Base-by-base conservation (phyloP, 2,329 filamentous ascomycete genomes). In the Macrophomina pseudophaseolina region DNA sequence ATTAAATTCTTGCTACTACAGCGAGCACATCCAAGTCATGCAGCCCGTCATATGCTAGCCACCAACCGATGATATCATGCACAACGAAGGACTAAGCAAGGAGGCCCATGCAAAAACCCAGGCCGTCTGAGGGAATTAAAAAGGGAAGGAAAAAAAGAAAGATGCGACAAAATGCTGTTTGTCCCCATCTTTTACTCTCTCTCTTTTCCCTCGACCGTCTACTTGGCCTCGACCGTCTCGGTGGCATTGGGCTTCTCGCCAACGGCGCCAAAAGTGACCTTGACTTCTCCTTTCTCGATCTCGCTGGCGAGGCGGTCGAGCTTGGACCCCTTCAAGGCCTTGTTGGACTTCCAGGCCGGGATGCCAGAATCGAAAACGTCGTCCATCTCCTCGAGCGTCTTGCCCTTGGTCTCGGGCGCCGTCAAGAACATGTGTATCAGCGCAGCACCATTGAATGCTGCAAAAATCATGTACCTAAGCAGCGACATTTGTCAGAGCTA, bases 271-370 rank as follows among this genome's bases (percentile, higher is more conserved):
- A 59, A 44, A 14, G 56, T 58, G 64, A 70, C 67, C 62, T 68
- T 70, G 53, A 66, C 35, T 38, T 67, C 48, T 40, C 77, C 78
- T 44, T 72, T 74, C 68, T 79, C 78, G 64, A 80, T 79, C 33
- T 79, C 76, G 16, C 68, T 69, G 51, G 73, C 68, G 16, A 79
- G 68, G 52, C 73, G 69, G 33, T 80, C 78, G 18, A 80, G 73
- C 63, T 76, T 72, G 18, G 75, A 78, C 38, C 67, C 72, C 33
- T 70, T 70, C 44, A 71, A 71, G 9, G 69, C 69, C 28, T 23
- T 23, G 38, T 11, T 35, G 14, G 70, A 66, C 30, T 30, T 28
- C 59, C 59, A 64, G 18, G 59, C 59, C 6, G 59, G 59, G 14
- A 64, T 23, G 28, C 49, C 59, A 30, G 59, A 40, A 46, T 64